Base-by-base conservation (phyloP, 2,329 filamentous ascomycete species). In the Apiospora saccharicola region DNA sequence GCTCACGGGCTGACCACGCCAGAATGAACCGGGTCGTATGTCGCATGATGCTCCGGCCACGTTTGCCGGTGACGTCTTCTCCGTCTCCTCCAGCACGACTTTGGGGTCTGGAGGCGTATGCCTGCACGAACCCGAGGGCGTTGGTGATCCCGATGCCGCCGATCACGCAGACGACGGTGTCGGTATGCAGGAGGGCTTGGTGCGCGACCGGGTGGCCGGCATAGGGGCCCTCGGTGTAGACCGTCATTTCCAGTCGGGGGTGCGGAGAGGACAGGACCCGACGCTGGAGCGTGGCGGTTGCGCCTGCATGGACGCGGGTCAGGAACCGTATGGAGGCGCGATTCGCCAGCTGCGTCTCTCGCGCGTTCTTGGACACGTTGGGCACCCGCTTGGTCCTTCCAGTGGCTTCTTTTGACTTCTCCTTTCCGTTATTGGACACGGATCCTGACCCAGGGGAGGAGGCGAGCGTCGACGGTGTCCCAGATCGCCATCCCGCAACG, bases 1-100 rank as follows among this genome's bases (percentile, higher is more conserved):
- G 69, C 69, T 78, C 77, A 13, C 70, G 73, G 5, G 77, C 76
- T n/a, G 77, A 77, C 77, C 77, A 78, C 6, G 77, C 77, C 1
- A 78, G 74, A 13, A 78, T 73, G 24, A 78, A 77, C 10, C 75
- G 73, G 37, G 57, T 75, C 0, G 76, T 71, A 8, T 73, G 74
- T 53, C 68, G 72, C 77, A 78, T 76, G 10, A 75, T 71, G 2
- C 73, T 67, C 4, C 34, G 8, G 7, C 43, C 57, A 3, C 19
- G n/a, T 10, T 64, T 72, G 30, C n/a, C 67, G 10, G 0, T 19
- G 34, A 3, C 1, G 0, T 19, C 26, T 10, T 24, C 19, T 64
- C 14, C 57, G 13, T 22, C 10, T 3, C 69, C n/a, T 0, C 7
- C 64, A 19, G 73, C 70, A 13, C 72, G 71, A 8, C 46, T 46